These are phyloP conservation scores for Rhizoctonia solani DNA, from an alignment of 1,284 basidiomycete species.

Conservation along the genomic window DNA sequence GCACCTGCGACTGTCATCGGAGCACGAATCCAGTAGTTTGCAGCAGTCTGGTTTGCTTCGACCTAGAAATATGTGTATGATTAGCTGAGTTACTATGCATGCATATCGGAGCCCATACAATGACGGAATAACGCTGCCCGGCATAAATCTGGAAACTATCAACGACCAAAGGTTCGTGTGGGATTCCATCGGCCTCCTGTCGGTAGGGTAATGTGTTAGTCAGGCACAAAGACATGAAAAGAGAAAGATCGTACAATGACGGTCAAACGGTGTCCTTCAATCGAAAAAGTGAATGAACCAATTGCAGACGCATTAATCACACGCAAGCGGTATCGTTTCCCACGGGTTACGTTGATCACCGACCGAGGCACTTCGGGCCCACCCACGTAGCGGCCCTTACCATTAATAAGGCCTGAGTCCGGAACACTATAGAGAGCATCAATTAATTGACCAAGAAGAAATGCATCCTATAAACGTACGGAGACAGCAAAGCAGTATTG, in stretches of 20 bases:
- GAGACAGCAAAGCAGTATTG: conserved; percentile 12
- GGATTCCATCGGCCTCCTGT: conserved; percentile 6
- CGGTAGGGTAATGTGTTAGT: neutral
- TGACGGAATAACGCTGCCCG: conserved; percentile 90
- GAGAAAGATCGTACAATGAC: conserved; percentile 10
- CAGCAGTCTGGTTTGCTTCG: conserved; percentile 10
- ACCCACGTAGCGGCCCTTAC: conserved; percentile 28
- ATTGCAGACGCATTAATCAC: conserved; percentile 68
- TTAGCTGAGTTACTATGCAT: neutral
- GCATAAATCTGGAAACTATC: conserved; percentile 76
- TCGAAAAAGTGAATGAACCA: conserved; percentile 22
- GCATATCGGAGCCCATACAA: conserved; percentile 54
- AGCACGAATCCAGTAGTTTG: conserved; percentile 32
- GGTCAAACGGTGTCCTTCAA: conserved; percentile 28
- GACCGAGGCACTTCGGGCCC: conserved; percentile 8
- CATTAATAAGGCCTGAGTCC: conserved; percentile 29
- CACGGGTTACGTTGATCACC: conserved; percentile 50
- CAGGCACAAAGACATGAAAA: neutral
- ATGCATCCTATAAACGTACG: neutral
- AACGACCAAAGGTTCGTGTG: conserved; percentile 44
- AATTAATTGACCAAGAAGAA: neutral
- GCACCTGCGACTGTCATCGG: conserved; percentile 27
- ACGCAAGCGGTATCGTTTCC: conserved; percentile 72
- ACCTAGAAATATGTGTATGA: neutral
- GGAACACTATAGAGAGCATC: conserved; percentile 8